Base-by-base conservation (phyloP, 305 asterid species). In the Withania somnifera region DNA sequence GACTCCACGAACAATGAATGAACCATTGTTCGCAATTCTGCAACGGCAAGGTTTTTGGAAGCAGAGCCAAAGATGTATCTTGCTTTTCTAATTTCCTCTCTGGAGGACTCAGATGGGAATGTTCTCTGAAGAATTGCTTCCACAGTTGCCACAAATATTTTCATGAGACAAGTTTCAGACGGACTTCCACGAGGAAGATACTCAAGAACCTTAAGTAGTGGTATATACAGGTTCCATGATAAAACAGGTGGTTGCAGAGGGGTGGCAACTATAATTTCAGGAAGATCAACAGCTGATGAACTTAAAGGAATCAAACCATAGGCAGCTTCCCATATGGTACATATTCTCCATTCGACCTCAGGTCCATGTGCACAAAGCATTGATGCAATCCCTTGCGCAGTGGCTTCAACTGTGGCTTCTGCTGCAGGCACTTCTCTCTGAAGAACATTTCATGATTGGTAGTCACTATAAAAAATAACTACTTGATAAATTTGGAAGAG, bases 301-400 rank as follows among this genome's bases (percentile, higher is more conserved):
- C 97, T 92, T 88, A 96, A 84, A 61, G 99, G 99, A 89, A 96
- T 93, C 87, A 96, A 87, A 67, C 99, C 99, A 86, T 96, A 96
- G 58, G 99, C 99, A 83, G 98, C 99, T 93, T 96, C 99, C 99
- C 99, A 96, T 81, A 96, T 89, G 73, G 99, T 96, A 86, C 99
- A 94, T 88, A 96, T 94, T 86, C 99, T 91, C 99, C 99, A 96
- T 86, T 96, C 98, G 58, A 94, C 98, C 92, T 96, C 99, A 19
- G 97, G 97, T 36, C 98, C 99, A 85, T 96, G 98, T 82, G 99
- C 98, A 84, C 99, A 96, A 83, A 96, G 99, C 99, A 96, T 92
- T 22, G 99, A 96, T 32, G 99, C 98, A 86, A 96, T 94, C 82
- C 98, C 99, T 83, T 96, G 97, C 66, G 99, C 99, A 85, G 99